A percentile compares a stretch with the other conserved stretches of the same genome.
Evolutionary conservation across 2,329 filamentous ascomycete genomes (phyloP).

Genomic region (Sclerotinia subarctica): DNA sequence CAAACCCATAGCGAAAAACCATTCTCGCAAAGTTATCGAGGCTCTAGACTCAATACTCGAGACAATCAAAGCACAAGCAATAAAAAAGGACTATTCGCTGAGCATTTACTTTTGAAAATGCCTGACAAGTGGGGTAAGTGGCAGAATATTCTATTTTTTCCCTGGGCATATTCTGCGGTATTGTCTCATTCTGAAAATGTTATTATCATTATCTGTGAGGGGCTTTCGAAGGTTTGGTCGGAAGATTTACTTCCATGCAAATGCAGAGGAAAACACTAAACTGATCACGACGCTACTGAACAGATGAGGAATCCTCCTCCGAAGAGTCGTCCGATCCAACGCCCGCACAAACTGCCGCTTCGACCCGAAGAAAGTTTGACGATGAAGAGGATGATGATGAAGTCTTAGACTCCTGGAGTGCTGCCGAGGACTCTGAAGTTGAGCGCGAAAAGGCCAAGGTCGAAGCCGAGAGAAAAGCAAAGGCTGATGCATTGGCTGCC

Average conservation of each 20-base stretch:
- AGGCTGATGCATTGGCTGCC: conserved; percentile 82
- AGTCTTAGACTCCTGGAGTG: conserved; percentile 92
- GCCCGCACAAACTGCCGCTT: conserved; percentile 37
- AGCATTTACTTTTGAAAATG: conserved; percentile 30
- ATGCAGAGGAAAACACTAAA: conserved; percentile 24
- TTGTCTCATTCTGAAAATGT: background rate
- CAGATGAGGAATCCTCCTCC: conserved; percentile 37
- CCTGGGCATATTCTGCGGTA: background rate
- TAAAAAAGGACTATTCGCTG: background rate
- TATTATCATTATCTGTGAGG: conserved; percentile 3
- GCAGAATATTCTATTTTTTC: conserved; percentile 25
- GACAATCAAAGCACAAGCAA: background rate
- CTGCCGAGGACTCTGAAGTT: conserved; percentile 91
- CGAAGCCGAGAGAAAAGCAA: conserved; percentile 79
- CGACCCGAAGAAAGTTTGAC: conserved; percentile 66
- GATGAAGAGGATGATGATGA: conserved; percentile 81
- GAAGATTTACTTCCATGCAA: conserved; percentile 26
- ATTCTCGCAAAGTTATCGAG: background rate
- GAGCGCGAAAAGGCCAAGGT: conserved; percentile 94
- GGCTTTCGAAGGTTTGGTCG: conserved; percentile 20
- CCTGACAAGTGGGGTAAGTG: conserved; percentile 40
- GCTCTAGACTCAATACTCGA: background rate
- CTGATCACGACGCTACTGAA: conserved; percentile 36
- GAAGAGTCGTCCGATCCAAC: conserved; percentile 49
- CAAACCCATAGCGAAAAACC: background rate